phyloP scores from a whole-genome alignment of 1,284 basidiomycete genomes.

The Peniophora sp. region DNA sequence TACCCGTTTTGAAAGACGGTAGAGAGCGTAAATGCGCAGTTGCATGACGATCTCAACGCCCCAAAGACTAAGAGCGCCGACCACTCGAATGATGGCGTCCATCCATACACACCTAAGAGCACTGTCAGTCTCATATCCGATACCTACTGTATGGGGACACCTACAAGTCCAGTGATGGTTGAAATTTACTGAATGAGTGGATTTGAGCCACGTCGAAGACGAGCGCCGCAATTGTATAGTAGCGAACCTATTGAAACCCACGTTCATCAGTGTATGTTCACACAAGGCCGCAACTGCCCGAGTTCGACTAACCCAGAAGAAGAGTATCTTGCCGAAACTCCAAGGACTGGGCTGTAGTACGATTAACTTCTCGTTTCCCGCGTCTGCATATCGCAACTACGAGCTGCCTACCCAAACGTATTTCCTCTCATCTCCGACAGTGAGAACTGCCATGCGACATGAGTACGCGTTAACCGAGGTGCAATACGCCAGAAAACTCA shows the following conservation, averaged over 20 bases:
- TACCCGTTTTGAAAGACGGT: constrained; percentile 27
- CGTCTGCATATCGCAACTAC: background rate
- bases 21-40: constrained; percentile 30
- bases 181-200: constrained; percentile 24
- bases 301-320: constrained; percentile 25
- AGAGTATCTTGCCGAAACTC: constrained; percentile 28
- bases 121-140: background rate
- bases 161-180: constrained; percentile 3
- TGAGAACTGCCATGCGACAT: background rate
- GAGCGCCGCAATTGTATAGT: constrained; percentile 31
- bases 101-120: constrained; percentile 25
- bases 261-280: background rate
- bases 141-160: background rate
- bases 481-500: background rate
- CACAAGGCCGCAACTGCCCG: background rate
- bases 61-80: constrained; percentile 32
- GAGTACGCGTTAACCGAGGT: background rate
- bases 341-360: constrained; percentile 5
- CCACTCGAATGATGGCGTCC: constrained; percentile 27
- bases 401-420: background rate
- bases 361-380: background rate
- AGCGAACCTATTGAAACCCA: constrained; percentile 26
- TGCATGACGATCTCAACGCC: constrained; percentile 35
- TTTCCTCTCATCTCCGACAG: background rate
- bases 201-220: constrained; percentile 34